Conservation (phyloP, 148 eudicot species). For the Camellia lanceoleosa region DNA sequence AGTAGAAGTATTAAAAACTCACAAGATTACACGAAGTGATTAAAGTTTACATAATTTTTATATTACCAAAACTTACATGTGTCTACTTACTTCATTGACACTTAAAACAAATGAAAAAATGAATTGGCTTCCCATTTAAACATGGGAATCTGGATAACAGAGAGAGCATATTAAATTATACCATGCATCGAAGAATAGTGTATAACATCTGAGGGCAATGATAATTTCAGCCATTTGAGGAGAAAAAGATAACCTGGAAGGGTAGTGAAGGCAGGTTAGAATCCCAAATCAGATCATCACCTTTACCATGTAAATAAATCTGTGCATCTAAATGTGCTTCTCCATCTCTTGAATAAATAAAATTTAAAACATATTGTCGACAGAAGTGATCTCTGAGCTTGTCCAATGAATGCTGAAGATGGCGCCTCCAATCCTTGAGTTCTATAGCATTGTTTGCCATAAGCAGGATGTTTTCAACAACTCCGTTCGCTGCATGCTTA, state of each 20-base stretch:
- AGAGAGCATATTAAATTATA: not conserved
- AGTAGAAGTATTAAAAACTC: not conserved
- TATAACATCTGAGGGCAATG: not conserved
- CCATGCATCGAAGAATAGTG: not conserved
- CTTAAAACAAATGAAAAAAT: not conserved
- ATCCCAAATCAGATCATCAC: slow-evolving; percentile 54
- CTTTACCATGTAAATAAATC: slow-evolving; percentile 69
- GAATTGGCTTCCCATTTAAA: not conserved
- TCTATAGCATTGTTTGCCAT: slow-evolving; percentile 50
- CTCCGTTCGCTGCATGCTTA: slow-evolving; percentile 25
- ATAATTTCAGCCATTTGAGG: not conserved
- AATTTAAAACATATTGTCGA: slow-evolving; percentile 82
- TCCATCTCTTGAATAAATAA: slow-evolving; percentile 89
- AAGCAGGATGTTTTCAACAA: slow-evolving; percentile 39
- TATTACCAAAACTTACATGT: not conserved
- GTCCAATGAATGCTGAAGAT: slow-evolving; percentile 88
- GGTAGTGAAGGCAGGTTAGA: slow-evolving; percentile 94
- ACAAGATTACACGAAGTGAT: not conserved
- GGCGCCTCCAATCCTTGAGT: slow-evolving; percentile 91
- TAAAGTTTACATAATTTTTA: not conserved
- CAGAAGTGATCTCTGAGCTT: slow-evolving; percentile 94
- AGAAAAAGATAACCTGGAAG: slow-evolving; percentile 66
- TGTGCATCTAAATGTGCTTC: slow-evolving; percentile 77
- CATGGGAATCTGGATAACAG: not conserved
- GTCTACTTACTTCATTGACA: not conserved